Evolutionary conservation across 176 grass and related monocot genomes (phyloP).

Genomic region (Triticum monococcum): DNA sequence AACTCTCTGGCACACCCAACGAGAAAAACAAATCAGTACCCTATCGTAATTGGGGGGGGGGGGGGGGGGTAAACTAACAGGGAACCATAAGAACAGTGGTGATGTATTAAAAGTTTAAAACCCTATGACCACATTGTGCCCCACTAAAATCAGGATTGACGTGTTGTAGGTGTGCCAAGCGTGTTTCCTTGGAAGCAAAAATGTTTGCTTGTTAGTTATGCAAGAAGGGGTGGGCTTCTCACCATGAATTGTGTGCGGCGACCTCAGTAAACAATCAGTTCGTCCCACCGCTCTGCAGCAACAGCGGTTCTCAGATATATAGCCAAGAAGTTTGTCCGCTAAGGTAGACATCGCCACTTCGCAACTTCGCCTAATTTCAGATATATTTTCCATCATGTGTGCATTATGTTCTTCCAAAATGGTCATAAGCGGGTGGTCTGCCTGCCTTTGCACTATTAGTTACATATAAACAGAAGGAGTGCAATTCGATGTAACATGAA

Average conservation of each 20-base stretch:
- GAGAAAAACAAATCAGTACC: no score
- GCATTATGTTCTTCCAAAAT: constrained; percentile 18
- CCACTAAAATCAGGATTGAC: not conserved
- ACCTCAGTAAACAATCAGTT: not conserved
- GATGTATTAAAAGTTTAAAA: no score
- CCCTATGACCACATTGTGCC: no score
- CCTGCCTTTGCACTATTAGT: not conserved
- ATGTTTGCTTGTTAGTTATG: not conserved
- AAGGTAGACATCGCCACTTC: not conserved
- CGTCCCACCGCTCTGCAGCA: not conserved
- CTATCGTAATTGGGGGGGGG: no score
- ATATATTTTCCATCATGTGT: not conserved
- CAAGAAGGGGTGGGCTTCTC: not conserved
- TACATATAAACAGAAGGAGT: not conserved
- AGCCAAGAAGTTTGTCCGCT: not conserved
- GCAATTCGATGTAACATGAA: not conserved
- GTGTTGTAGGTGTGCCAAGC: not conserved
- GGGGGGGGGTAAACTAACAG: no score
- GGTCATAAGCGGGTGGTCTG: not conserved
- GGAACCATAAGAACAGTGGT: no score
- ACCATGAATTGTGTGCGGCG: not conserved
- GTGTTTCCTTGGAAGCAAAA: not conserved
- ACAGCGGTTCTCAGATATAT: not conserved
- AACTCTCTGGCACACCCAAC: no score
- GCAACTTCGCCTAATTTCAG: not conserved